Evolutionary conservation across 257 asterid species (phyloP).

Genomic region (Capsicum chinense): DNA sequence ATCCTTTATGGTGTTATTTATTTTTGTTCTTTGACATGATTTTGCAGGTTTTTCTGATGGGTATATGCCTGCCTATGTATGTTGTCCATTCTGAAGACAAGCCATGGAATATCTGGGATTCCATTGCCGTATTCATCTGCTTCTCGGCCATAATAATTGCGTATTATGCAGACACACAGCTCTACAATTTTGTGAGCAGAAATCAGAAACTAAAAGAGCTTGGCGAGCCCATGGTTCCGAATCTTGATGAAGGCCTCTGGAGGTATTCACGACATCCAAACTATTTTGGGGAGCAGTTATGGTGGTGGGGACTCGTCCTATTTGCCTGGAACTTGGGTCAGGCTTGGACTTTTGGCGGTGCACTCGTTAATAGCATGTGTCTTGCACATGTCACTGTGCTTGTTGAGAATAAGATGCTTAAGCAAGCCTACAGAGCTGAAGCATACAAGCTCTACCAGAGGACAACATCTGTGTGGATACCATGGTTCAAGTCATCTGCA

Average conservation of each 20-base stretch:
- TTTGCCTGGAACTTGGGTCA: conserved; percentile 75
- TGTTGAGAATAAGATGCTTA: conserved; percentile 82
- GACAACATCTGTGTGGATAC: conserved; percentile 82
- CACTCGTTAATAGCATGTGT: conserved; percentile 71
- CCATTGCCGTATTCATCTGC: conserved; percentile 58
- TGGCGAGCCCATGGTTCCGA: conserved; percentile 57
- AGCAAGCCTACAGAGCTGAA: conserved; percentile 71
- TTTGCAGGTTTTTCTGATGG: conserved; percentile 77
- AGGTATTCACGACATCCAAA: conserved; percentile 84
- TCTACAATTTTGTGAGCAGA: conserved; percentile 62
- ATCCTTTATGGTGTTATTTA: neutral
- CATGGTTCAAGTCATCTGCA: conserved; percentile 71
- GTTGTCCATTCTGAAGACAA: conserved; percentile 59
- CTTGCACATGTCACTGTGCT: conserved; percentile 85
- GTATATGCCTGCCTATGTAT: conserved; percentile 79
- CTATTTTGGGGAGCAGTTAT: conserved; percentile 92
- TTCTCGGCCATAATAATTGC: conserved; percentile 66
- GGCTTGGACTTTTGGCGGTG: conserved; percentile 68
- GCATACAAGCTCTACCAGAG: conserved; percentile 69
- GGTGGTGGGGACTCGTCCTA: conserved; percentile 95
- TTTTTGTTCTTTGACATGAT: neutral
- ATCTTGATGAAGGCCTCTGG: conserved; percentile 85
- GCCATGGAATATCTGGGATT: conserved; percentile 62
- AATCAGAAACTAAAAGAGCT: conserved; percentile 54
- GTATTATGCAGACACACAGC: conserved; percentile 80